Base-by-base conservation (phyloP, 2,329 filamentous ascomycete genomes). In the Fusarium haematococcum region DNA sequence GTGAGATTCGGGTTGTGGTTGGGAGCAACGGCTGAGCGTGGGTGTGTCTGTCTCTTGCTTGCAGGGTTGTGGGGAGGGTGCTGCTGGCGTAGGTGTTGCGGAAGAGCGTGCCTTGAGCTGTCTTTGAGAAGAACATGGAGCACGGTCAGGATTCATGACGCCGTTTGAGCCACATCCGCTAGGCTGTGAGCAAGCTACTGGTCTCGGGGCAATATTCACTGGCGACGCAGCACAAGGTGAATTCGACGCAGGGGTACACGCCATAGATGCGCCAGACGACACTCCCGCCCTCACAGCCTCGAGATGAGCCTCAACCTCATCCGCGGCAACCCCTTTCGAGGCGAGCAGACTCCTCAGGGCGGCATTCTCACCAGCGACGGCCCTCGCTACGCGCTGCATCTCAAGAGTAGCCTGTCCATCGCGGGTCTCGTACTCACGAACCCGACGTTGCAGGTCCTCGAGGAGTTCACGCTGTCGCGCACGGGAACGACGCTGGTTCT, bases 401-500 rank as follows among this genome's bases (percentile, higher is more conserved):
- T 86, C 85, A 2, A 84, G 74, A 5, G 84, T 85, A 6, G 87
- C 87, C 67, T 83, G 80, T 1, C 84, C 81, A 30, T 84, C 86
- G 3, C 78, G 80, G 9, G 75, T 76, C 77, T 87, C 85, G 71
- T 84, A 85, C 32, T 84, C 83, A n/a, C 78, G 80, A 10, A 88
- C 66, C 7, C 82, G 81, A 11, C 68, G 76, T 72, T 86, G 85
- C 23, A 89, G 79, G 6, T 82, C 80, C 10, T 83, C 81, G n/a
- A 88, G 73, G 33, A 85, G 82, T 66, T 86, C 85, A 45, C 82
- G 83, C 13, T 82, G 83, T 23, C 86, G 84, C 14, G 83, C 85
- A 27, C 87, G 83, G 14, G 83, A 86, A 6, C 83, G 84, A 39
- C 86, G 84, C 77, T 88, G 86, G 75, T 85, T 87, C 63, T 86